phyloP scores from a whole-genome alignment of 2,329 filamentous ascomycete genomes.

The Hypoxylon sp. region DNA sequence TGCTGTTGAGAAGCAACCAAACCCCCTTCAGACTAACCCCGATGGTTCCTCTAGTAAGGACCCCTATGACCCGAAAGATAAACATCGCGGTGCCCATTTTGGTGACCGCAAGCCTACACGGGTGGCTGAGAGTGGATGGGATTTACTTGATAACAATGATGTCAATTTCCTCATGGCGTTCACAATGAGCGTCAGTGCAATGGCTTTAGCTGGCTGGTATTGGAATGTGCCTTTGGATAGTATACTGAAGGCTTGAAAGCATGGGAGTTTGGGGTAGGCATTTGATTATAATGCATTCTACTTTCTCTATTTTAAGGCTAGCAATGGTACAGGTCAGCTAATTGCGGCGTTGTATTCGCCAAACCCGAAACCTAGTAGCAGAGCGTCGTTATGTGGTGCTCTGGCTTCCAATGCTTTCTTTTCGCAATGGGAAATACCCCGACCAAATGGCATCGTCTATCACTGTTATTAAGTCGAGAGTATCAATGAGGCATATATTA shows the following conservation, averaged over 20 bases:
- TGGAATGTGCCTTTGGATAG: constrained; percentile 69
- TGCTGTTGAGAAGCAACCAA: constrained; percentile 58
- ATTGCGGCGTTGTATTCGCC: no score
- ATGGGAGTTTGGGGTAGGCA: constrained; percentile 3
- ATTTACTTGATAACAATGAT: constrained; percentile 93
- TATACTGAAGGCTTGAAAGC: constrained; percentile 56
- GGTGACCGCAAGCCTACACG: constrained; percentile 72
- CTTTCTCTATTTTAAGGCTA: not conserved
- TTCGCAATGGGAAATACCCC: no score
- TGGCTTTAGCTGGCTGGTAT: constrained; percentile 74
- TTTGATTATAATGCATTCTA: not conserved
- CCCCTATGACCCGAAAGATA: constrained; percentile 66
- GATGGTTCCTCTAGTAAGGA: constrained; percentile 56
- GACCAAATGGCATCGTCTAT: no score
- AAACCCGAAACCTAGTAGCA: not conserved
- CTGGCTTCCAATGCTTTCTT: no score
- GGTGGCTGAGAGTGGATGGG: constrained; percentile 74
- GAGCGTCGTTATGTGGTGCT: no score
- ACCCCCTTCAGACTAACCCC: constrained; percentile 55
- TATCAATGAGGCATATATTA: no score
- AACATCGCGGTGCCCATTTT: constrained; percentile 67
- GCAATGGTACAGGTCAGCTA: no score
- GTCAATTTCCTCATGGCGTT: constrained; percentile 95
- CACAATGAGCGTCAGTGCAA: constrained; percentile 83
- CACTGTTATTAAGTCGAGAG: no score